Evolutionary conservation across 225 moss, liverwort and hornwort species (phyloP), one percentile per base, ranked within the genome.

Genomic region (Polytrichum formosum): DNA sequence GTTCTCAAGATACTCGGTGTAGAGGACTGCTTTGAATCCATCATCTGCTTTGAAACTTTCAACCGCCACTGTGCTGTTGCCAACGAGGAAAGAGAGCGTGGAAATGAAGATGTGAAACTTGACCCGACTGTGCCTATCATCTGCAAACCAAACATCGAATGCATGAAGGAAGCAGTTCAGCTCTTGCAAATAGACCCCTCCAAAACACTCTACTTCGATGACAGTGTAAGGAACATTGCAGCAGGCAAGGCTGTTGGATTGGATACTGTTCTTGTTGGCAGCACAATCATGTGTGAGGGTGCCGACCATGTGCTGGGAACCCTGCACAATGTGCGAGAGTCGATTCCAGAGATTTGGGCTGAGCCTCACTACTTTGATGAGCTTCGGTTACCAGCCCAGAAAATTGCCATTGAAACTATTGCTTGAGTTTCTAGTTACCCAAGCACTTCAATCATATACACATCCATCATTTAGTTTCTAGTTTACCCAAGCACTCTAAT

Each of bases 301-400:
- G 89, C 86, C 2, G 81, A 86, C 53, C 61, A 80, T 73, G 67
- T 64, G 13, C 70, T 86, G 8, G 78, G 25, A 7, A 89, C 79
- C 55, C 77, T 89, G 27, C 89, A 89, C 25, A 89, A 89, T 17
- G 82, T 89, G 63, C 65, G 79, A 62, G 86, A 86, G 54, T 78
- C 79, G 2, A 81, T 84, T 74, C 83, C 89, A 2, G 86, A 83
- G 69, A 71, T 89, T 20, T 86, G 89, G 89, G 55, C 76, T 2
- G 86, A 86, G 70, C 83, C 86, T 4, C 86, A 89, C 86, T 83
- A 74, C 79, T 86, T 86, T 55, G 79, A 86, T 16, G 86, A 89
- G 16, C 73, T 89, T 21, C 72, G 82, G 1, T 68, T 88, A 30
- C 19, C 71, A 71, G 72, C 77, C 28, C 79, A 73, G 25, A 84